These are phyloP conservation scores for Diplodia scrobiculata DNA, from an alignment of 2,329 filamentous ascomycete genomes.

Conservation along the genomic window DNA sequence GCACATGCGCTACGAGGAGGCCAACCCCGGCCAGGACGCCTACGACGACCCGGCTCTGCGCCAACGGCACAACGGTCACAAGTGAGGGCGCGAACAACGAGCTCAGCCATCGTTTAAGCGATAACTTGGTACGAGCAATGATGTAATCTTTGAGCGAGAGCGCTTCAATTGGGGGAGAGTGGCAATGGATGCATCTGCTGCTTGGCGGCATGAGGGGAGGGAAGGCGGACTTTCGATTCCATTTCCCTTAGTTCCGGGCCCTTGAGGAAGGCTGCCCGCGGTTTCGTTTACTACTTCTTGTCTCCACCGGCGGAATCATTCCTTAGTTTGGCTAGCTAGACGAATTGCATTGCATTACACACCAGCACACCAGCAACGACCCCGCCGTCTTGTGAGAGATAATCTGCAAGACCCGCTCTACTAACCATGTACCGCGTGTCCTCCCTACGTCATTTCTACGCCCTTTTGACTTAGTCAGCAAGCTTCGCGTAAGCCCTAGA, in stretches of 20 bases:
- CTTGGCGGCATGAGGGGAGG: not conserved
- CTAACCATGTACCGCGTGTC: not conserved
- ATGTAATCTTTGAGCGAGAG: too few species aligned
- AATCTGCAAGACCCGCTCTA: not conserved
- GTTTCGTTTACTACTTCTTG: not conserved
- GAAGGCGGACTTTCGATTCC: not conserved
- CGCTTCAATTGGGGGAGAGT: not conserved
- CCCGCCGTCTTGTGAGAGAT: not conserved
- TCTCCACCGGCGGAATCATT: not conserved
- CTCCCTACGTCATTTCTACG: not conserved
- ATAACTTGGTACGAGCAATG: not conserved
- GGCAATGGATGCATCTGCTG: not conserved
- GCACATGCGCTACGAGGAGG: constrained; percentile 44
- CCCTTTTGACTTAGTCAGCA: not conserved
- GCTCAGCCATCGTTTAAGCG: not conserved
- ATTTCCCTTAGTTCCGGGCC: not conserved
- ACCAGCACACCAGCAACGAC: not conserved
- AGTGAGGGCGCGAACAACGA: not conserved
- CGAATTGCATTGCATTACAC: not conserved
- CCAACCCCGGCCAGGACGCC: constrained; percentile 43
- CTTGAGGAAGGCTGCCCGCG: not conserved
- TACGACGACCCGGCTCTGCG: constrained; percentile 21
- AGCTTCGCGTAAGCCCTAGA: not conserved
- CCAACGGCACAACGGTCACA: not conserved
- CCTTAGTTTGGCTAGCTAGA: not conserved